Evolutionary conservation across 345 rosid species (phyloP), one percentile per base, ranked within the genome.

Genomic region (Dipteronia dyeriana): DNA sequence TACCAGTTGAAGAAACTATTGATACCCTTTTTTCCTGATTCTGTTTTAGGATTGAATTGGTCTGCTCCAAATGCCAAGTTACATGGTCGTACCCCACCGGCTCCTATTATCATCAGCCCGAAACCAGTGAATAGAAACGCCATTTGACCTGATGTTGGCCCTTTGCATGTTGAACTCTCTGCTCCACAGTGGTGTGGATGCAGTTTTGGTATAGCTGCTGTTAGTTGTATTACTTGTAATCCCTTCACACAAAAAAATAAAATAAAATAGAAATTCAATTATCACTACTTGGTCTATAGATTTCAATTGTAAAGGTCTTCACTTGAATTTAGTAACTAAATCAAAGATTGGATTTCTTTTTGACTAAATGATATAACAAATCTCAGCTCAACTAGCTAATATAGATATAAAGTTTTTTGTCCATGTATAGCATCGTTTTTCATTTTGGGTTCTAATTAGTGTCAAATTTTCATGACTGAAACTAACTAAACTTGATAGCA

Each of bases 1-100:
- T 92, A 91, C 97, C 97, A 92, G 78, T 92, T 92, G 84, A 92
- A 90, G 90, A 92, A 92, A 75, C 94, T 92, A 74, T 88, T 85
- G 70, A 91, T 85, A 26, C 95, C 95, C 79, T 78, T 90, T 79
- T 90, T 90, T 34, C 97, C 97, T 0, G 97, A 84, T 53, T 88
- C 91, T 0, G 95, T 83, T 19, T 84, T 76, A 3, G 97, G 95
- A 78, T 93, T 88, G 63, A 91, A 91, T 79, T 92, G 97, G 78
- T 92, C 97, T 14, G 88, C 95, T 3, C 94, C 97, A 43, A 92
- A 91, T 0, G 97, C 95, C 68, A 92, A 65, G 70, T 91, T 92
- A 82, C 95, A 91, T 5, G 97, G 95, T 56, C 97, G 79, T 25
- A 92, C 83, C 0, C 97, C 97, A 16, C 92, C 97, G 0, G 97